These are phyloP conservation scores for Chrysanthemum lavandulifolium DNA, from an alignment of 129 eudicot genomes.

Conservation along the genomic window DNA sequence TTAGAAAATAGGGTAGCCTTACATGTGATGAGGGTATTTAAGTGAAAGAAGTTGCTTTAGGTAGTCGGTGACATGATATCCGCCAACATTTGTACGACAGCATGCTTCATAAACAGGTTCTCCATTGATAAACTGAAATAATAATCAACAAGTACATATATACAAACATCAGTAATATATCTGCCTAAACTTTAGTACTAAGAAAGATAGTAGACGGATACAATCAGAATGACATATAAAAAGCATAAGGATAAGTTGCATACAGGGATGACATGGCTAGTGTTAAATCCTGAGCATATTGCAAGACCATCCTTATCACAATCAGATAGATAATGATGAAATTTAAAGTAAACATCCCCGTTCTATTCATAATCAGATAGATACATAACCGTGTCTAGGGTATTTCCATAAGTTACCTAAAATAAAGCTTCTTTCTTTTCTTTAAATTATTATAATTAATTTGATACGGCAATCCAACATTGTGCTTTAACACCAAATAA, in stretches of 20 bases:
- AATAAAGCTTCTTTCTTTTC: no score
- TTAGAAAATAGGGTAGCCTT: constrained; percentile 24
- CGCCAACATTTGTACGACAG: constrained; percentile 97
- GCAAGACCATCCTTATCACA: constrained; percentile 78
- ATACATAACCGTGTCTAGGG: no score
- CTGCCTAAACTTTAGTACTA: no score
- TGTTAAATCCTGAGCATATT: constrained; percentile 83
- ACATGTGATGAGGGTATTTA: constrained; percentile 91
- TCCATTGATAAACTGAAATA: constrained; percentile 79
- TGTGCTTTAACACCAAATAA: no score
- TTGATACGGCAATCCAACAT: no score
- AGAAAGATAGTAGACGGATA: no score
- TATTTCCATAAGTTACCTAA: no score
- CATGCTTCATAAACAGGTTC: constrained; percentile 96
- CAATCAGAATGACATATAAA: constrained; percentile 8
- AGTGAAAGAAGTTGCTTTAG: constrained; percentile 96
- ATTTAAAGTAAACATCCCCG: no score
- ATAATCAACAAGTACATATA: no score
- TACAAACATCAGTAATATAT: no score
- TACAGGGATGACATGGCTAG: constrained; percentile 94
- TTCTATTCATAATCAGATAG: no score
- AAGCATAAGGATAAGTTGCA: constrained; percentile 23
- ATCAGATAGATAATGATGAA: neutral
- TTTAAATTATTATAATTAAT: no score
- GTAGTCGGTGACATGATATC: constrained; percentile 92